Conservation (phyloP, 2,329 filamentous ascomycete genomes). For the Aspergillus eucalypticola region DNA sequence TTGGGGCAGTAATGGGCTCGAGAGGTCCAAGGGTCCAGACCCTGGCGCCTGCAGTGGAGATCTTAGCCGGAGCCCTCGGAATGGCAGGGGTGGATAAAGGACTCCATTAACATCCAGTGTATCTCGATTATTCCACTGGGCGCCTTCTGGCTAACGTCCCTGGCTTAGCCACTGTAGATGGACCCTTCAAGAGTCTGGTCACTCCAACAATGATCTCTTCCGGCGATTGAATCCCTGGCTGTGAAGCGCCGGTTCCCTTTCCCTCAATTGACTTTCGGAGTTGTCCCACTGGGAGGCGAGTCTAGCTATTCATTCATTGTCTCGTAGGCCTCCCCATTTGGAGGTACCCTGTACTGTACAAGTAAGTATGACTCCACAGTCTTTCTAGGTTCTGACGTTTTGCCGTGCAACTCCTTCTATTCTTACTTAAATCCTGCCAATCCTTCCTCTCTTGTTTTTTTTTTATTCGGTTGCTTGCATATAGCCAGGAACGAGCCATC, state of each 20-base stretch:
- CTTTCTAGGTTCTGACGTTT: not conserved
- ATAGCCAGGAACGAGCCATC: not conserved
- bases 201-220: not conserved
- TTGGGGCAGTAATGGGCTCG: not conserved
- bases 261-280: not conserved
- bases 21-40: constrained; percentile 5
- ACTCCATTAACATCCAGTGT: not conserved
- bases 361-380: not conserved
- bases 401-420: not conserved
- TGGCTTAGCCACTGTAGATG: constrained; percentile 6
- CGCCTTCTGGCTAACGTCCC: constrained; percentile 6
- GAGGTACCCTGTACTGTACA: not conserved
- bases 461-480: not conserved
- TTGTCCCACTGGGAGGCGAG: not conserved
- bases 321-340: no score
- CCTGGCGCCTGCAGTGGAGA: constrained; percentile 7
- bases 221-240: no score
- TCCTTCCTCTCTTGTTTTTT: not conserved
- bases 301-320: not conserved
- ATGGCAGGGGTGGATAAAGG: constrained; percentile 16
- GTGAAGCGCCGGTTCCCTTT: not conserved
- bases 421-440: not conserved
- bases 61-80: constrained; percentile 14
- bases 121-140: not conserved
- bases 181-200: not conserved